Conservation (phyloP, 176 grass and related monocot species). For the Rhynchospora pubera region DNA sequence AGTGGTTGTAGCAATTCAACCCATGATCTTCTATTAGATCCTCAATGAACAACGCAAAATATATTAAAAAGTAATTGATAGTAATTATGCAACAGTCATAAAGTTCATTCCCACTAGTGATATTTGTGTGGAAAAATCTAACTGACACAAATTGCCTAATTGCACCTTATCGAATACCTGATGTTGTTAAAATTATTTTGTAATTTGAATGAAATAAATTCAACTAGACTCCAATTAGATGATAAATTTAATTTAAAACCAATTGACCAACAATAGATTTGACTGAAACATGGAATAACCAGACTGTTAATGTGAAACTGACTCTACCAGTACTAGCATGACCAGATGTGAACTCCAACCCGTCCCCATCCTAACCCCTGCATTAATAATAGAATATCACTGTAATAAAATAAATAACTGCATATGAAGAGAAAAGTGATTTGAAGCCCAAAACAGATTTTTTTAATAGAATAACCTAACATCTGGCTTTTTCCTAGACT, state of each 20-base stretch:
- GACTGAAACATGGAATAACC: neutral
- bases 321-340: neutral
- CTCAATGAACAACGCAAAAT: neutral
- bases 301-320: neutral
- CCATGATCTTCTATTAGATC: too few species aligned
- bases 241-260: neutral
- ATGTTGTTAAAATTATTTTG: neutral
- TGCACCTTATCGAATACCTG: neutral
- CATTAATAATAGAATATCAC: neutral
- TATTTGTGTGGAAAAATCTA: neutral
- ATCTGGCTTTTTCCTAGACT: neutral
- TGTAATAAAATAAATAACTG: neutral
- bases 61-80: neutral
- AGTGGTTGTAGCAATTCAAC: neutral
- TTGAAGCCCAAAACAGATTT: neutral
- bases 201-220: conserved; percentile 3
- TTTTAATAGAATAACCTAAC: neutral
- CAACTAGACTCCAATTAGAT: neutral
- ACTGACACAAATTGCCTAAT: neutral
- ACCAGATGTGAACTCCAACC: neutral
- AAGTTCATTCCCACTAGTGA: neutral
- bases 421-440: neutral
- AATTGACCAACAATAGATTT: neutral
- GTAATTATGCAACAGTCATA: neutral
- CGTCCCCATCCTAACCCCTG: neutral